Percentiles rank a stretch among this genome's conserved stretches.
Evolutionary conservation across 1,284 basidiomycete species (phyloP).

Genomic region (Agaricales sp.): DNA sequence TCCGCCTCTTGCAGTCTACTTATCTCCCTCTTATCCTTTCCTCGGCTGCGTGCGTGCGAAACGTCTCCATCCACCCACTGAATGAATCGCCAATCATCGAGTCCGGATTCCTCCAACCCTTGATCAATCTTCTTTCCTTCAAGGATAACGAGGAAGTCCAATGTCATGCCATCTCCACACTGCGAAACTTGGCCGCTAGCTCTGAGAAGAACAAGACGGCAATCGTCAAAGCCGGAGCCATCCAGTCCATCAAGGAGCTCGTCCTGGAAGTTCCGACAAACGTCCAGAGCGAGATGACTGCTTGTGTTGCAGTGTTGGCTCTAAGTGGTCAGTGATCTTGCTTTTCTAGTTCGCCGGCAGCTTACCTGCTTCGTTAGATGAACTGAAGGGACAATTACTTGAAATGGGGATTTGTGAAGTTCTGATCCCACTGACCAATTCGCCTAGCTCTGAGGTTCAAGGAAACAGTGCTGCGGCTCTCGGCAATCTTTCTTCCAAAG

Average conservation of each 20-base stretch:
- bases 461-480: constrained; percentile 97
- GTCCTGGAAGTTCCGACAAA: constrained; percentile 92
- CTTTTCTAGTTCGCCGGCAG: constrained; percentile 2
- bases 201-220: constrained; percentile 98
- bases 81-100: constrained; percentile 99
- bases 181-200: constrained; percentile 94
- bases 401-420: constrained; percentile 99
- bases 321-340: constrained; percentile 63
- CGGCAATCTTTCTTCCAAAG: constrained; percentile 95
- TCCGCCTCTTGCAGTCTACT: constrained; percentile 92
- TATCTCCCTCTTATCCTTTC: constrained; percentile 99
- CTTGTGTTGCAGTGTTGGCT: constrained; percentile 92
- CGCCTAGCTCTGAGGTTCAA: constrained; percentile 95
- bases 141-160: constrained; percentile 99
- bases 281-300: constrained; percentile 99
- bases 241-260: constrained; percentile 95
- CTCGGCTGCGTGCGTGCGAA: constrained; percentile 96
- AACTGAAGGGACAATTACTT: constrained; percentile 88
- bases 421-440: constrained; percentile 93
- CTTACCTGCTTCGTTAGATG: constrained; percentile 44
- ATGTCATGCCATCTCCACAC: constrained; percentile 98
- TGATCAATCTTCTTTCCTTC: constrained; percentile 95
- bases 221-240: constrained; percentile 97
- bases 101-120: constrained; percentile 90
- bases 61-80: constrained; percentile 97